A percentile compares a stretch with the other conserved stretches of the same genome.
Conservation (phyloP, 2,329 filamentous ascomycete species). For the Tolypocladium endophyticum region DNA sequence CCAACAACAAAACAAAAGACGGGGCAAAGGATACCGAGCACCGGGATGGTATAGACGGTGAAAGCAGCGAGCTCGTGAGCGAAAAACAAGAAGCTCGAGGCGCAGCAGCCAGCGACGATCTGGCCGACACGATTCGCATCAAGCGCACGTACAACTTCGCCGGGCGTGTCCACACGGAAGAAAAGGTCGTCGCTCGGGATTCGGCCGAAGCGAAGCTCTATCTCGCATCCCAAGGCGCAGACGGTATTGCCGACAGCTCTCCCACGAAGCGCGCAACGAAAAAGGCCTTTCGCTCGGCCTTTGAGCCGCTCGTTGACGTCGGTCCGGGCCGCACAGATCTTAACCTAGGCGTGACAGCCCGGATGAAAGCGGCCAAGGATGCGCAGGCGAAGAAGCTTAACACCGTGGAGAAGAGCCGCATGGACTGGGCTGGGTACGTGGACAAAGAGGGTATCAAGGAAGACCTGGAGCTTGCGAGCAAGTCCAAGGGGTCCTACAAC, state of each 20-base stretch:
- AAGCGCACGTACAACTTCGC: slow-evolving; percentile 68
- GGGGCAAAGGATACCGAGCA: not conserved
- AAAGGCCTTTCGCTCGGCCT: slow-evolving; percentile 49
- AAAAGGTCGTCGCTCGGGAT: slow-evolving; percentile 55
- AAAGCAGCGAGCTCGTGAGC: not conserved
- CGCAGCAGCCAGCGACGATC: slow-evolving; percentile 9
- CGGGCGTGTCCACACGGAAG: slow-evolving; percentile 60
- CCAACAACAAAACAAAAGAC: not conserved
- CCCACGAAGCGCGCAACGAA: slow-evolving; percentile 34
- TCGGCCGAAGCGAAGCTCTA: slow-evolving; percentile 58
- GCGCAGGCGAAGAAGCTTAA: slow-evolving; percentile 54
- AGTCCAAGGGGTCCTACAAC: slow-evolving; percentile 53
- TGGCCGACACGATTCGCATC: slow-evolving; percentile 45
- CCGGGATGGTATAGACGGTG: not conserved
- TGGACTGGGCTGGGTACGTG: slow-evolving; percentile 65
- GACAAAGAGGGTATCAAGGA: slow-evolving; percentile 62
- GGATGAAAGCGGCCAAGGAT: slow-evolving; percentile 35
- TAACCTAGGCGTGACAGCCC: slow-evolving; percentile 42
- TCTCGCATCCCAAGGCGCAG: slow-evolving; percentile 38
- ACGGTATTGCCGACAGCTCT: slow-evolving; percentile 13
- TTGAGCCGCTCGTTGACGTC: slow-evolving; percentile 44
- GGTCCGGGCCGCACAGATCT: slow-evolving; percentile 40
- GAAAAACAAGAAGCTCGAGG: not conserved
- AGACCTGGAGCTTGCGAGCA: slow-evolving; percentile 54
- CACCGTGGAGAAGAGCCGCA: slow-evolving; percentile 60